Conservation (phyloP, 1,284 basidiomycete genomes). For the Sphagnurus paluster region DNA sequence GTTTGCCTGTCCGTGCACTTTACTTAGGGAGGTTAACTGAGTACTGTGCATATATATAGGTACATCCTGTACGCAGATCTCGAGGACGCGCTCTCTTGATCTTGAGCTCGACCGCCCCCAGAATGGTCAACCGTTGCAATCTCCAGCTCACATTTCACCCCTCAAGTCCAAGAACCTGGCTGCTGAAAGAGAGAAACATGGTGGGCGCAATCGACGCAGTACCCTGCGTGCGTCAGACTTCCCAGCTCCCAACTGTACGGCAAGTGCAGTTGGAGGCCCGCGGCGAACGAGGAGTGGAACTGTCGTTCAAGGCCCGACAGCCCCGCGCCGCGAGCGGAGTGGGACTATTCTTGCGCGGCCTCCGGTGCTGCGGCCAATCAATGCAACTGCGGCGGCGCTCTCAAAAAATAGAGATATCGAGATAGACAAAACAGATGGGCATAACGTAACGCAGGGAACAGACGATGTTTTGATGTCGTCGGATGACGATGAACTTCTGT, state of each 20-base stretch:
- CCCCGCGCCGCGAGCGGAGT: conserved; percentile 22
- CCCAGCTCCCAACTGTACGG: conserved; percentile 7
- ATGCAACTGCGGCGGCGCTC: conserved; percentile 1
- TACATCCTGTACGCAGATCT: not conserved
- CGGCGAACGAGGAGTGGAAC: conserved; percentile 41
- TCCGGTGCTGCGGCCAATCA: not conserved
- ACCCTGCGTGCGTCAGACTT: conserved; percentile 51
- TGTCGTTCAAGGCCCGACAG: conserved; percentile 27
- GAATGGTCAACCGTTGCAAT: conserved; percentile 19
- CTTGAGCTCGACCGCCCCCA: conserved; percentile 10
- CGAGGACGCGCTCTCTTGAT: conserved; percentile 16
- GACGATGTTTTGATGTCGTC: conserved; percentile 5
- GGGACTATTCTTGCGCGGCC: conserved; percentile 22
- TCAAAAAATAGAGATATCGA: conserved; percentile 8
- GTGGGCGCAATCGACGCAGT: conserved; percentile 42
- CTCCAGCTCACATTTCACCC: conserved; percentile 16
- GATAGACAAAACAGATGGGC: conserved; percentile 6
- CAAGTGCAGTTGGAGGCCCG: conserved; percentile 15
- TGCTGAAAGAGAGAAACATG: conserved; percentile 13
- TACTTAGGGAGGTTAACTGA: not conserved
- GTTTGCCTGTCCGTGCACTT: conserved; percentile 6
- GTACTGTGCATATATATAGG: conserved; percentile 2
- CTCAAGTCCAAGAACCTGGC: conserved; percentile 9
- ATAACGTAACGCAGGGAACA: not conserved
- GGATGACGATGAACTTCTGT: conserved; percentile 18